These are phyloP conservation scores for Gossypium anomalum DNA, from an alignment of 345 rosid species.

Conservation along the genomic window DNA sequence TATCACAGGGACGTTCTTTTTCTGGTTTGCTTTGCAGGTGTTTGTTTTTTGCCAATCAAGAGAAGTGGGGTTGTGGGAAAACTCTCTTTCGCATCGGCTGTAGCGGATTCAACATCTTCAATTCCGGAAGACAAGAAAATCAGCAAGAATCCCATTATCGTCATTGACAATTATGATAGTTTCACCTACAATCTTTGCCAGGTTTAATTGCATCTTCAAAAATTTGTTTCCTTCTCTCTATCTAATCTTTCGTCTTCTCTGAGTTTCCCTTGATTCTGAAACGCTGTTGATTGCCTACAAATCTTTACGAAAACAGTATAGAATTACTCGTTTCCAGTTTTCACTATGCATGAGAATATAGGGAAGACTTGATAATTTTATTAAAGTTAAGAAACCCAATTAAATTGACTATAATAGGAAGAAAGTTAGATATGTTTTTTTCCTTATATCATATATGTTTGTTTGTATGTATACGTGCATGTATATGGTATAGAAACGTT, in stretches of 20 bases:
- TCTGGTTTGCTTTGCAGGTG: conserved; percentile 29
- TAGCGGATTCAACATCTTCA: conserved; percentile 33
- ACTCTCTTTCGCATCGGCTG: conserved; percentile 34
- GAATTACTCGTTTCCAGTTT: background rate
- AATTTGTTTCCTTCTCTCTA: background rate
- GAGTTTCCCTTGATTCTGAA: background rate
- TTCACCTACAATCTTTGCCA: conserved; percentile 9
- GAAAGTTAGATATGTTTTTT: background rate
- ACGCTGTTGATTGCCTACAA: background rate
- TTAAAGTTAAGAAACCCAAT: conserved; percentile 6
- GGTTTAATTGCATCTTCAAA: conserved; percentile 37
- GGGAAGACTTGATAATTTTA: background rate
- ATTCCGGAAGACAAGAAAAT: conserved; percentile 23
- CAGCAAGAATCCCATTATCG: conserved; percentile 13
- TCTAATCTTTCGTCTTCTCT: background rate
- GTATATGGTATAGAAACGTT: background rate
- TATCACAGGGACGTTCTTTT: background rate
- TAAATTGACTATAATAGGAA: background rate
- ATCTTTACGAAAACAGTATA: background rate
- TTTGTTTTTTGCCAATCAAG: conserved; percentile 34
- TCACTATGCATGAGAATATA: background rate
- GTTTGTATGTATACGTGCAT: background rate
- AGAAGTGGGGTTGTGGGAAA: conserved; percentile 33
- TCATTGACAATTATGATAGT: conserved; percentile 9
- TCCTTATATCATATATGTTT: too few species aligned